phyloP scores from a whole-genome alignment of 2,329 filamentous ascomycete species.

The Setomelanomma holmii region DNA sequence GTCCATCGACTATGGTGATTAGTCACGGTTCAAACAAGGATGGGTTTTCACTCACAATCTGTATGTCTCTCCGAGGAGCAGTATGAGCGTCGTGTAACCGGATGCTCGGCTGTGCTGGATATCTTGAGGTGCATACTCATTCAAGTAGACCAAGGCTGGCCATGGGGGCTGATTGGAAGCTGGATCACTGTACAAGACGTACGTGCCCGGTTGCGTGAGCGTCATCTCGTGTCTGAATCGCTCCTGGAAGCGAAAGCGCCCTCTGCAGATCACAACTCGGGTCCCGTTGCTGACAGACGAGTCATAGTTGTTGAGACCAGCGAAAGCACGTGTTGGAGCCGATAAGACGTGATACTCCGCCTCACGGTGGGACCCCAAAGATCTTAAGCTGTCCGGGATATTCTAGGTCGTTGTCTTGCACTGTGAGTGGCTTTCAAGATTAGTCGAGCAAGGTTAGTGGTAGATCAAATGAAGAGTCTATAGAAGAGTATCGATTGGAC shows the following conservation, averaged over 20 bases:
- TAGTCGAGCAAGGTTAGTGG: not conserved
- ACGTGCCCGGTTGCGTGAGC: slow-evolving; percentile 9
- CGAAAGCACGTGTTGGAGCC: too few relatives aligned
- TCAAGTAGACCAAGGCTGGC: slow-evolving; percentile 28
- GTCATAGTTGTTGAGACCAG: too few relatives aligned
- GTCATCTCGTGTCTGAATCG: not conserved
- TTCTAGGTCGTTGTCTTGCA: too few relatives aligned
- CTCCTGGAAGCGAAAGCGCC: not conserved
- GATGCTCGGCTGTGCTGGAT: slow-evolving; percentile 14
- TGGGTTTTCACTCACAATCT: slow-evolving; percentile 29
- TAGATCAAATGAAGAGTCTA: not conserved
- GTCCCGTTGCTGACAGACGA: too few relatives aligned
- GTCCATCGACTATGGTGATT: slow-evolving; percentile 33
- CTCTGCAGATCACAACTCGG: too few relatives aligned
- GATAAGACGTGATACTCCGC: too few relatives aligned
- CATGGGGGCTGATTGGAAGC: slow-evolving; percentile 11
- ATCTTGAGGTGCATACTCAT: slow-evolving; percentile 20
- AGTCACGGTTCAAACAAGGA: not conserved
- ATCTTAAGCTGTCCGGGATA: too few relatives aligned
- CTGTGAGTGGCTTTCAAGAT: too few relatives aligned
- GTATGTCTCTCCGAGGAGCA: slow-evolving; percentile 17
- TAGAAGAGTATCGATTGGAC: not conserved
- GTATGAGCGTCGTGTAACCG: slow-evolving; percentile 17
- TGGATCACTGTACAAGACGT: slow-evolving; percentile 14
- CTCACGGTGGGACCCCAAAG: too few relatives aligned